Conservation (phyloP, 2,329 filamentous ascomycete species). For the Penicillium sp. region DNA sequence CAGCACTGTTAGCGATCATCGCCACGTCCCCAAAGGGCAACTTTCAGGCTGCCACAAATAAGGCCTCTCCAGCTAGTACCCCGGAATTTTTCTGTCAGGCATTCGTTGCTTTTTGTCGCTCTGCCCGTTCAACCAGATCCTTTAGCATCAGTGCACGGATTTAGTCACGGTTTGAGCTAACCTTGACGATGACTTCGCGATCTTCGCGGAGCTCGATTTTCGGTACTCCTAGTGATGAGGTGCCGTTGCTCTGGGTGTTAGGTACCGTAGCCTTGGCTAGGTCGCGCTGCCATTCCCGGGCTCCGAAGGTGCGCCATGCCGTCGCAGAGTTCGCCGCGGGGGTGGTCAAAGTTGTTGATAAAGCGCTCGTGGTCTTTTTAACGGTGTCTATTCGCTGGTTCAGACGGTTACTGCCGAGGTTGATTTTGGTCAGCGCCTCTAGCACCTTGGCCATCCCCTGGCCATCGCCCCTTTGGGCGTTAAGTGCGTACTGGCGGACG, state of each 20-base stretch:
- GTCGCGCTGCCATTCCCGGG: conserved; percentile 7
- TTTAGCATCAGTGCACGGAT: background rate
- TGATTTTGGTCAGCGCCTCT: conserved; percentile 18
- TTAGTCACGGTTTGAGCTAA: background rate
- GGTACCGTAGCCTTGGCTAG: background rate
- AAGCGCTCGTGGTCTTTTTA: conserved; percentile 11
- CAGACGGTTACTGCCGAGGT: conserved; percentile 13
- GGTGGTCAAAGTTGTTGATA: conserved; percentile 10
- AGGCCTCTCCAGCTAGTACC: conserved; percentile 1
- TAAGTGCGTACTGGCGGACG: conserved; percentile 16
- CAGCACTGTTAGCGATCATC: conserved; percentile 10
- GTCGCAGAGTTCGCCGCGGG: background rate
- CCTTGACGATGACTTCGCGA: conserved; percentile 3
- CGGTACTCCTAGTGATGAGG: background rate
- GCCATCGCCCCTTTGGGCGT: conserved; percentile 19
- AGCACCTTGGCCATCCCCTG: conserved; percentile 17
- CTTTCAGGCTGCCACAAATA: conserved; percentile 8
- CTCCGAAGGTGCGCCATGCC: conserved; percentile 3
- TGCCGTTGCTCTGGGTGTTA: conserved; percentile 3
- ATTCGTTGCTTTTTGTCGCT: background rate
- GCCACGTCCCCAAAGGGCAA: conserved; percentile 9
- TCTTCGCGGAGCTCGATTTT: conserved; percentile 10
- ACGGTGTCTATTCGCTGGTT: conserved; percentile 15
- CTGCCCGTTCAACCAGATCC: conserved; percentile 5
- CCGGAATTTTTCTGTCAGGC: conserved; percentile 5